Evolutionary conservation across 2,329 filamentous ascomycete species (phyloP), one percentile per base, ranked within the genome.

Genomic region (Amauroascus niger): DNA sequence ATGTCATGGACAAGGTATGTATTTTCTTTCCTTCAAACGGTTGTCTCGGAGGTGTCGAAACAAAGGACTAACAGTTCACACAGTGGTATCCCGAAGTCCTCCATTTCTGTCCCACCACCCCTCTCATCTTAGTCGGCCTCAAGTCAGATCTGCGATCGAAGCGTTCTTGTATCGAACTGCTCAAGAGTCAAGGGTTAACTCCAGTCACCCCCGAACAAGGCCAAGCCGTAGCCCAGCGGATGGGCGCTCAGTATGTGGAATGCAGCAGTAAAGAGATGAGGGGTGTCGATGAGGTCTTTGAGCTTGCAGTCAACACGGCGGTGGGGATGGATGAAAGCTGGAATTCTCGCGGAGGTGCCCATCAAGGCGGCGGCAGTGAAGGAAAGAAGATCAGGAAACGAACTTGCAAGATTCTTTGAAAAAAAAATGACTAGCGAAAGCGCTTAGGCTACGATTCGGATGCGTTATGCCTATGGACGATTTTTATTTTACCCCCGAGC

Each of bases 1-100:
- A 98, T 71, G 91, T 98, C 55, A 85, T 97, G 76, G 93, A 98
- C 76, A 98, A 98, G 85, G 93, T 96, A 75, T 58, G 76, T 32
- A 4, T 20, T 40, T 26, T 24, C 13, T 18, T 22, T 32, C 14
- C 11, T 37, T 39, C 7, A 18, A 20, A 3, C 35, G 26, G 5
- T 45, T 32, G 18, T 35, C 33, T 35, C 6, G 5, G 6, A 18
- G n/a, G 16, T 18, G 18, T 18, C 37, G 37, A 40, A 43, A 50
- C 48, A 50, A 50, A 41, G 18, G 13, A 33, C 52, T 55, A 53
- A 54, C 40, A 24, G 13, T 43, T 9, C 9, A 45, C 49, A 51
- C 63, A 97, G 93, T 98, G 93, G 93, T 98, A 96, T 67, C 93
- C 93, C 57, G 93, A 98, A 76, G 93, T 98, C 64, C 82, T 97